A percentile compares a stretch with the other conserved stretches of the same genome.
Evolutionary conservation across 345 rosid species (phyloP).

Genomic region (Linum usitatissimum): DNA sequence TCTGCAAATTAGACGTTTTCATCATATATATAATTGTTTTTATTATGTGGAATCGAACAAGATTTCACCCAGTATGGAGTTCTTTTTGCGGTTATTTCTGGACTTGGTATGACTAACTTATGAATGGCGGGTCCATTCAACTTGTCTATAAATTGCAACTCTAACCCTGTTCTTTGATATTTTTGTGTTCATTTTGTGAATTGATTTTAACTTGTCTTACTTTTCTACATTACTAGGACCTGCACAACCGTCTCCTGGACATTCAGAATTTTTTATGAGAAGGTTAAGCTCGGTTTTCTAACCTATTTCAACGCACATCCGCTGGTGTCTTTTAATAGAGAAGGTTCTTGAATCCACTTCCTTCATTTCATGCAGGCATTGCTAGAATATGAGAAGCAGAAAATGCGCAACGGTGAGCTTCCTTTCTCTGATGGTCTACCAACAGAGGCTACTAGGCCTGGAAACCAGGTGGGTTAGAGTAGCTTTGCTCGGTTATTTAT

Average conservation of each 20-base stretch:
- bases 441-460: slow-evolving; percentile 37
- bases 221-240: slow-evolving; percentile 31
- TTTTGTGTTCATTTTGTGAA: background rate
- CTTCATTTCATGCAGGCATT: slow-evolving; percentile 45
- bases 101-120: background rate
- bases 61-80: background rate
- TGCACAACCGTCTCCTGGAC: slow-evolving; percentile 78
- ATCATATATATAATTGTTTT: background rate
- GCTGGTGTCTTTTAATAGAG: background rate
- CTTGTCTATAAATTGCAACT: background rate
- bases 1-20: background rate
- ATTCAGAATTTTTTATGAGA: slow-evolving; percentile 66
- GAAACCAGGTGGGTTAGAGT: slow-evolving; percentile 41
- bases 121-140: background rate
- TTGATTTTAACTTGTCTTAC: background rate
- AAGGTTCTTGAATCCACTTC: background rate
- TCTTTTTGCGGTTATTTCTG: background rate
- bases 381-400: slow-evolving; percentile 82
- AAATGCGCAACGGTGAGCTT: slow-evolving; percentile 51
- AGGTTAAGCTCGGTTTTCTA: slow-evolving; percentile 29
- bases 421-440: slow-evolving; percentile 37
- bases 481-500: background rate
- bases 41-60: background rate
- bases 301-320: background rate
- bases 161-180: background rate